Percentiles rank a stretch among this genome's conserved stretches.
phyloP scores from a whole-genome alignment of 805 yeast species.

The Candida boleticola region DNA sequence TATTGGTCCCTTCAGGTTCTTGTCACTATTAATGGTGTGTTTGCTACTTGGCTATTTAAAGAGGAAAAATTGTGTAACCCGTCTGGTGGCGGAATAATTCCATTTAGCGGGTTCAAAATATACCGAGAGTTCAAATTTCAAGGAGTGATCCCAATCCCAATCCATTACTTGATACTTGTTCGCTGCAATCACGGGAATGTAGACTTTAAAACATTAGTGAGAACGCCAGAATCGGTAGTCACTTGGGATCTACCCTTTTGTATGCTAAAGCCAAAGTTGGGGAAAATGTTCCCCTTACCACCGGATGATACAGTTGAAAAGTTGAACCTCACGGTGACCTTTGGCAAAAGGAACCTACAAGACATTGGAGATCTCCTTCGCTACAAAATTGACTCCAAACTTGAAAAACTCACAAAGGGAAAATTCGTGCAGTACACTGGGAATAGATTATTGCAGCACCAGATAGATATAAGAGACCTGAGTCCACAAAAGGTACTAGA shows the following conservation, averaged over 20 bases:
- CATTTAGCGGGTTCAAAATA: conserved; percentile 57
- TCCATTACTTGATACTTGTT: conserved; percentile 45
- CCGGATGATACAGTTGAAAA: conserved; percentile 11
- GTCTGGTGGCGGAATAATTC: conserved; percentile 18
- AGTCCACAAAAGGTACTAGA: conserved; percentile 20
- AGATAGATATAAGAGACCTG: conserved; percentile 14
- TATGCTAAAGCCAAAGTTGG: conserved; percentile 30
- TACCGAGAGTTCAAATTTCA: conserved; percentile 47
- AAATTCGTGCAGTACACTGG: conserved; percentile 22
- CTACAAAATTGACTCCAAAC: conserved; percentile 14
- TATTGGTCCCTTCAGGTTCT: no score
- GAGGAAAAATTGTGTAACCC: conserved; percentile 36
- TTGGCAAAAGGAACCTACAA: neutral
- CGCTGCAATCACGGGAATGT: conserved; percentile 53
- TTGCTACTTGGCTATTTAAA: conserved; percentile 23
- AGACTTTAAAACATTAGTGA: conserved; percentile 38
- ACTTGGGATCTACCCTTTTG: conserved; percentile 52
- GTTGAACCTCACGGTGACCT: neutral
- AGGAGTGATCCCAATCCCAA: conserved; percentile 31
- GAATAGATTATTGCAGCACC: conserved; percentile 12
- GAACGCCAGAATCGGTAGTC: conserved; percentile 33
- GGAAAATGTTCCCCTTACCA: conserved; percentile 10
- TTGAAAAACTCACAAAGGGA: conserved; percentile 16
- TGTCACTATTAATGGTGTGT: no score
- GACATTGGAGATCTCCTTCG: neutral